phyloP scores from a whole-genome alignment of 768 basidiomycete genomes.

The Lyophyllum decastes region DNA sequence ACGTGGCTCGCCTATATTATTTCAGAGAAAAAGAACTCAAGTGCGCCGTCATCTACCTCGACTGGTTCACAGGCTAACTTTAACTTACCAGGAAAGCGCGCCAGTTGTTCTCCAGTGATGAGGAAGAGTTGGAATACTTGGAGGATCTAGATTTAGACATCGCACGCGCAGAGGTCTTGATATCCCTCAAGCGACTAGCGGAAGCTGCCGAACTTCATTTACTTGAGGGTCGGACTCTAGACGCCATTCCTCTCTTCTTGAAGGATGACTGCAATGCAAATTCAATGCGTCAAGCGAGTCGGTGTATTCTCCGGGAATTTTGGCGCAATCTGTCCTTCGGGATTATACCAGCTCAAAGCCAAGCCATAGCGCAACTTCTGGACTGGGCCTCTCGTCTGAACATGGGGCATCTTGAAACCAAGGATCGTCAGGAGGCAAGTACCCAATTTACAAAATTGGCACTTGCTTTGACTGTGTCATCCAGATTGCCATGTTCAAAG shows the following conservation, averaged over 20 bases:
- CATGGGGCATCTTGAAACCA: conserved; percentile 7
- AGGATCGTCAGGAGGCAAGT: conserved; percentile 1
- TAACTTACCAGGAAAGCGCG: conserved; percentile 41
- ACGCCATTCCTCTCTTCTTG: conserved; percentile 50
- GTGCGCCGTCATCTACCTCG: conserved; percentile 23
- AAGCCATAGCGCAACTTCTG: conserved; percentile 22
- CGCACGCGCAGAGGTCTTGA: conserved; percentile 46
- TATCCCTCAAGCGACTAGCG: conserved; percentile 36
- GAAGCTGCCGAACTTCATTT: conserved; percentile 58
- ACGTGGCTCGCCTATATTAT: conserved; percentile 48
- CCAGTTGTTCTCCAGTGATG: conserved; percentile 47
- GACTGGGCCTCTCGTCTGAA: conserved; percentile 21
- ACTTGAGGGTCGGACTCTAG: conserved; percentile 42
- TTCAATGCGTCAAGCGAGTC: conserved; percentile 33
- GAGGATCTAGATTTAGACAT: conserved; percentile 54
- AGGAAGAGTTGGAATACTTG: conserved; percentile 59
- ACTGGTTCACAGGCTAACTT: neutral
- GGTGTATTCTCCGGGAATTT: conserved; percentile 42
- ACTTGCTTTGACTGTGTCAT: neutral
- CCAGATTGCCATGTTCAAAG: conserved; percentile 23
- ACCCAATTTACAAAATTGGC: too few relatives aligned
- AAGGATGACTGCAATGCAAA: conserved; percentile 26
- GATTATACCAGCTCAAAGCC: conserved; percentile 13
- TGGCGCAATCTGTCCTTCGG: conserved; percentile 50
- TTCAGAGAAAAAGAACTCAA: conserved; percentile 35